Base-by-base conservation (phyloP, 306 rosid genomes). In the Boehmeria nivea region DNA sequence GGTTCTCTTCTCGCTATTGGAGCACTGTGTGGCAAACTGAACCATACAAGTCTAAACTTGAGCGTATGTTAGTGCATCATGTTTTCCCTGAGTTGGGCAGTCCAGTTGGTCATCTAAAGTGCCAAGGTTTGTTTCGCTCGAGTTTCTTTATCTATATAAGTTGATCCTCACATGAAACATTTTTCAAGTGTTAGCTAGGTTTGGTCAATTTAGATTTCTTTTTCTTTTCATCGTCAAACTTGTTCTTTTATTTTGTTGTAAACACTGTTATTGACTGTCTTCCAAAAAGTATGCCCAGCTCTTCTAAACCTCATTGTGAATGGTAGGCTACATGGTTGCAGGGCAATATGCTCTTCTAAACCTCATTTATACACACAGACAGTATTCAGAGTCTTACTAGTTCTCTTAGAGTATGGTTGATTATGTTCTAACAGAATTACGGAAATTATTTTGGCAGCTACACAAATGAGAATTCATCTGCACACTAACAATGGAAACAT, bases 1-100 rank as follows among this genome's bases (percentile, higher is more conserved):
- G 97, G 97, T 27, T 94, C 97, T 21, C 95, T 90, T 51, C 97
- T 90, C 74, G 97, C 95, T 49, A 84, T 90, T 51, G 97, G 97
- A 59, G 90, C 97, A 33, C 95, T 90, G 59, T 90, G 97, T 71
- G 97, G 86, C 77, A 90, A 75, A 78, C 88, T 11, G 97, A 90
- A 33, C 97, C 97, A 2, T 90, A 86, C n/a, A n/a, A n/a, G n/a
- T n/a, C 97, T 39, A 88, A 86, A 78, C 94, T 90, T 47, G 97
- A 90, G 83, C 85, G 64, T 12, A 86, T 90, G 97, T 60, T 90
- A 65, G 97, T 90, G 77, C 95, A 90, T 66, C 97, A 90, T 64
- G 97, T 90, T 46, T 90, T 90, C 76, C 97, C 91, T 8, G 97
- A 90, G 79, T 90, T 90, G 69, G 78, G 74, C 76, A 86, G 94